Base-by-base conservation (phyloP, 495 filamentous ascomycete species). In the Xylaria curta region DNA sequence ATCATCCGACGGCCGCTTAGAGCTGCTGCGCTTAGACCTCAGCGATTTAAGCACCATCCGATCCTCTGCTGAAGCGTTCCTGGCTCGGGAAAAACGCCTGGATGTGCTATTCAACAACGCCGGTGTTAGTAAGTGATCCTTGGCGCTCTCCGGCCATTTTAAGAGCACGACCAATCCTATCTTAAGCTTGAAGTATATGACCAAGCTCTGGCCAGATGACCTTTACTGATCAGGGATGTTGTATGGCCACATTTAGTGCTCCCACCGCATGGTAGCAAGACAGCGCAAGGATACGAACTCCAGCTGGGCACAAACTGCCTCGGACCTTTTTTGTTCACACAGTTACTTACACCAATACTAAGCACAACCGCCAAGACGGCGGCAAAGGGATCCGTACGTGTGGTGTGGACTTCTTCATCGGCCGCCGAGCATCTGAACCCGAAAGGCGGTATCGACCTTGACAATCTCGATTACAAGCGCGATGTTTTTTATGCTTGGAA, bases 391-490 rank as follows among this genome's bases (percentile, higher is more conserved):
- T 79, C 59, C 56, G 83, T 86, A 2, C 75, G 85, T 7, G 79
- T 87, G 4, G 78, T 83, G 24, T 89, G 87, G 85, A 78, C 81
- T n/a, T 56, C 71, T 10, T 81, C 78, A 3, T 76, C 76, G 24
- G 78, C 74, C 47, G 78, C 76, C 28, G 80, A 81, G 38, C 8
- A 69, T 0, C 56, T 74, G 13, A 70, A 72, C 24, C 83, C 83
- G 10, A 76, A 74, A n/a, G 75, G 76, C 26, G 84, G 82, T 3
- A 65, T 86, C 47, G 76, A 81, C 4, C 63, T 81, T 49, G 73
- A 78, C 21, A 83, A 83, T 51, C 73, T 81, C 10, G 75, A 77
- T 49, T 78, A 79, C 69, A 74, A 74, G 63, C 74, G 73, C 26
- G 70, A 77, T 72, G 74, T 62, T 60, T 75, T 70, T 65, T 72